Evolutionary conservation across 1,284 basidiomycete genomes (phyloP), one percentile per base, ranked within the genome.

Genomic region (Cutaneotrichosporon dermatis): DNA sequence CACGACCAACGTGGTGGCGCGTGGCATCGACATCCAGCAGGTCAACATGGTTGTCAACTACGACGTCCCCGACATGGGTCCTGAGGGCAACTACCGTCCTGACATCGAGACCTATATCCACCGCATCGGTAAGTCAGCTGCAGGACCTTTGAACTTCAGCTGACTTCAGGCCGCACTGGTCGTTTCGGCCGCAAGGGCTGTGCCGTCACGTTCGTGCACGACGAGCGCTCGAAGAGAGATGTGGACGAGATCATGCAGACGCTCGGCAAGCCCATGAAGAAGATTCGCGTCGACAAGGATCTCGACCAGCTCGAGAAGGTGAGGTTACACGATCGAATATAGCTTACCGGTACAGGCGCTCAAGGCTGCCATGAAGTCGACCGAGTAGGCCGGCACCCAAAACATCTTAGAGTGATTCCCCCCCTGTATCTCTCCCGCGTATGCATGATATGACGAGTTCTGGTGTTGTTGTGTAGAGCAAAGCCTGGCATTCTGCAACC

Each of bases 21-120:
- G 96, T 41, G 96, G 96, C 50, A 99, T 99, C 81, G 96, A 99
- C 74, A 97, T 99, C 70, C 83, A 92, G 66, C 95, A 98, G 81
- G 96, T 99, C 66, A 99, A 98, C 81, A 93, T 97, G 90, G 92
- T 96, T 16, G 90, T 95, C 73, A 98, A 99, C 81, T 99, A 99
- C 76, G 96, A 99, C 77, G 84, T 99, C 54, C 96, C 96, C 0
- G 82, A 91, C 66, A 84, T 91, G 80, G 79, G 79, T 25, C 75
- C 78, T 33, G 80, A 80, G 25, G 66, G 66, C 15, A 51, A 58
- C 34, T 70, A 55, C 76, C 65, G 75, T 62, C 91, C 93, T 0
- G 96, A 99, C 76, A 82, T 94, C 37, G 96, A 99, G 81, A 99
- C 95, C 0, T 99, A 99, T 76, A 87, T 99, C 59, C 96, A 99